Base-by-base conservation (phyloP, 768 basidiomycete species). In the Dacryopinax spathularia region DNA sequence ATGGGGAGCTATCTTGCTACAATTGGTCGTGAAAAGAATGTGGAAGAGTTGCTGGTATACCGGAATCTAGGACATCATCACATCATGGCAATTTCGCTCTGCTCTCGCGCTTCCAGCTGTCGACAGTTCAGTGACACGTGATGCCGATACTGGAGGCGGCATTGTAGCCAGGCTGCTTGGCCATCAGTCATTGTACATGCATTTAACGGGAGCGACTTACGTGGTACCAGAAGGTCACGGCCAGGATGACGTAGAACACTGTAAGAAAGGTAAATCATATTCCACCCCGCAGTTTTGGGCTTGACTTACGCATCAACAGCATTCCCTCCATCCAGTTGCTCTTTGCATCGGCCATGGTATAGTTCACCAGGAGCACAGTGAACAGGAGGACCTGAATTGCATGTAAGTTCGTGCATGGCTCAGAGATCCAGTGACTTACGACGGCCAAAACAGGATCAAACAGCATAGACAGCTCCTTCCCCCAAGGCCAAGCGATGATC, bases 381-480 rank as follows among this genome's bases (percentile, higher is more conserved):
- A 71, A 61, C 63, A 71, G 68, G 15, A 71, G 63, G 0, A 64
- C 43, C 67, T 68, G 6, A 33, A n/a, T n/a, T n/a, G n/a, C n/a
- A 29, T 27, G 13, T 15, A 5, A n/a, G 36, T 37, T 37, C 36
- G 36, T 37, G 36, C 36, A 37, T 37, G 36, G 36, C 4, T 18
- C 39, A 29, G 27, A 9, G n/a, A 22, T 29, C 63, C 18, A 66
- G 18, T 69, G 70, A 60, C 78, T 68, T 39, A 84, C 84, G 44
- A 93, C 77, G 0, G 88, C 86, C 75, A 93, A 88, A 71, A 88
- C 93, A 1, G 91, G 88, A 72, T 95, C 92, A 69, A 94, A 94
- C 34, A 93, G 78, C 62, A 94, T 76, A 16, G 84, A 84, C 62
- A 89, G 71, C 9, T 88, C 88, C 70, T 91, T 92, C 61, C 84